Base-by-base conservation (phyloP, 179 eudicot genomes). In the Drosera spatulata region DNA sequence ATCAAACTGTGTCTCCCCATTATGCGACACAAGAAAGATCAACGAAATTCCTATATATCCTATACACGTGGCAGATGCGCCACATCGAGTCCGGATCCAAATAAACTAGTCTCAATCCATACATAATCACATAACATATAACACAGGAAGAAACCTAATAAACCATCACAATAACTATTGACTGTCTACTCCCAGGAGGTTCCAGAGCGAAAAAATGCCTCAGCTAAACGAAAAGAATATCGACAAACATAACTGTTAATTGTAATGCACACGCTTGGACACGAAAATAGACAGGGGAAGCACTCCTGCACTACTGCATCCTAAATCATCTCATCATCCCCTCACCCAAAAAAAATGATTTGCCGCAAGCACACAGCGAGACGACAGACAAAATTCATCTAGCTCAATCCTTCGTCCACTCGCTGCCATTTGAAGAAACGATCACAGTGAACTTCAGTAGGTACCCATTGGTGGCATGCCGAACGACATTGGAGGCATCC, bases 381-480 rank as follows among this genome's bases (percentile, higher is more conserved):
- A 58, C 67, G 46, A 22, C 33, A 62, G 63, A 67, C 71, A 67
- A 71, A 71, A 70, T 2, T 47, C 54, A 55, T 62, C 71, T 68
- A 68, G 73, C 58, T 52, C 59, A 33, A 61, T 38, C 47, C 15
- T 22, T 7, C 39, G 50, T 43, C 45, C 7, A 12, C 7, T 7
- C 33, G 3, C 51, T 12, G 12, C 11, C 13, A 49, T 3, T 49
- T 12, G 13, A 9, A 12, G 3, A 49, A 9, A 49, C 51, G 33
- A 57, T 39, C 11, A 10, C 15, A 5, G 13, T 63, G 58, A 41
- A 53, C 43, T 33, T 65, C 46, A 75, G 69, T 76, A 76, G 5
- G 74, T 69, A 33, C 80, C 80, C 80, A 76, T 76, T 3, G 77
- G 80, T 7, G 80, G 80, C 80, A 76, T 76, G 53, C 80, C 80